Evolutionary conservation across 352 stramenopile species (phyloP), one percentile per base, ranked within the genome.

Genomic region (Globisporangium splendens): DNA sequence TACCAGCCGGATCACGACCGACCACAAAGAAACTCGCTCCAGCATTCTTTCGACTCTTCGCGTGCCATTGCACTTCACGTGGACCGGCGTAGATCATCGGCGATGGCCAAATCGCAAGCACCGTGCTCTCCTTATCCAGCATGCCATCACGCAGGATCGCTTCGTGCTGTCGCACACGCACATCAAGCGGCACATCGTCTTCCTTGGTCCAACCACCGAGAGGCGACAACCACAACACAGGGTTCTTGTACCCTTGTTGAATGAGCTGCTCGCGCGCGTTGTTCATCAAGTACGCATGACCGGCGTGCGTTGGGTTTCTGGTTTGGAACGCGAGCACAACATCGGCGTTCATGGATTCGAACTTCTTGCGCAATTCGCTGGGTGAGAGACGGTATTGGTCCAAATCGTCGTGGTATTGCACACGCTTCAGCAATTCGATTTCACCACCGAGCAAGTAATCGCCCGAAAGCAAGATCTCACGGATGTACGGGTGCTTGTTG

Each of bases 41-140:
- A 60, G 94, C 97, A 49, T 94, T 98, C 66, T 97, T 94, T 49
- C 97, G 86, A 58, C 87, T 98, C 79, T 99, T 99, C 49, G 97
- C 97, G 75, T 99, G 97, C 83, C 98, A 99, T 70, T 98, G 88
- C 43, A 99, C 97, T 72, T 99, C 97, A 14, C 96, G 98, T 13
- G 97, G 97, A 13, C 97, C 97, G 24, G 95, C 97, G 74, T 99
- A 99, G 49, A 99, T 97, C 96, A 99, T 99, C 7, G 97, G 97
- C 61, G 95, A 94, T 31, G 97, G 97, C 97, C 97, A 99, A 63
- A 99, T 99, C 38, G 96, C 95, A 69, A 99, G 96, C 61, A 99
- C 96, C 1, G 97, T 99, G 51, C 86, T 98, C n/a, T 83, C 82
- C 54, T 95, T 93, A 79, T 99, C 93, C 15, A 99, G 82, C 86